Percentiles rank a stretch among this genome's conserved stretches.
Conservation (phyloP, 2,329 filamentous ascomycete species). For the Claviceps digitariae region DNA sequence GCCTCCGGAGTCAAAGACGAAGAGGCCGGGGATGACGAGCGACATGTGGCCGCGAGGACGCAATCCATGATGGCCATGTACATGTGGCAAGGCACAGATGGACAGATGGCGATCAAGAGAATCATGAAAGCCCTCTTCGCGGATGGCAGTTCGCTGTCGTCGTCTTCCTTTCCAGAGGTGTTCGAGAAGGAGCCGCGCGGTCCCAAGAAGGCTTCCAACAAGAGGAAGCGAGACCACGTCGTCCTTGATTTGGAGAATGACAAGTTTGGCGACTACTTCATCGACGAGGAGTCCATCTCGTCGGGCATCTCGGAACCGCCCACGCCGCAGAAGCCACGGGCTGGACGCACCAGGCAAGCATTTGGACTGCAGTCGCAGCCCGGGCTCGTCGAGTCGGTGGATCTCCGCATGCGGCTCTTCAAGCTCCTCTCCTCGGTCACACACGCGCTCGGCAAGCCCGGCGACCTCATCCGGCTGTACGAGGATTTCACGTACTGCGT, state of each 20-base stretch:
- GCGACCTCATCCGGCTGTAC: conserved; percentile 40
- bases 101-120: conserved; percentile 33
- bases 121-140: conserved; percentile 56
- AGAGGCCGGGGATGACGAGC: conserved; percentile 11
- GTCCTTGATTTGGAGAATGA: conserved; percentile 47
- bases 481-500: conserved; percentile 43
- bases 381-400: conserved; percentile 38
- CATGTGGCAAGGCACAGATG: conserved; percentile 31
- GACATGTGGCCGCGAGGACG: conserved; percentile 21
- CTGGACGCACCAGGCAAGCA: conserved; percentile 10
- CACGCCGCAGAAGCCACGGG: conserved; percentile 26
- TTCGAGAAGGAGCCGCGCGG: conserved; percentile 48
- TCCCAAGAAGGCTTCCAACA: conserved; percentile 27
- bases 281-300: conserved; percentile 40
- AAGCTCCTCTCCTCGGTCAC: conserved; percentile 36
- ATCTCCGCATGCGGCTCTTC: conserved; percentile 50
- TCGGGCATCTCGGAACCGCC: conserved; percentile 32
- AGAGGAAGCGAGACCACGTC: conserved; percentile 32
- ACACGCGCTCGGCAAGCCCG: conserved; percentile 29
- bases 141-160: conserved; percentile 41
- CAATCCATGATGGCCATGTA: conserved; percentile 51
- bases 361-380: conserved; percentile 12
- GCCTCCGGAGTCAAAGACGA: conserved; percentile 9
- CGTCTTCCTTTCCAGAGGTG: conserved; percentile 48
- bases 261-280: conserved; percentile 43